Percentiles rank a stretch among this genome's conserved stretches.
These are phyloP conservation scores for Acer saccharum DNA, from an alignment of 345 rosid genomes.

Conservation along the genomic window DNA sequence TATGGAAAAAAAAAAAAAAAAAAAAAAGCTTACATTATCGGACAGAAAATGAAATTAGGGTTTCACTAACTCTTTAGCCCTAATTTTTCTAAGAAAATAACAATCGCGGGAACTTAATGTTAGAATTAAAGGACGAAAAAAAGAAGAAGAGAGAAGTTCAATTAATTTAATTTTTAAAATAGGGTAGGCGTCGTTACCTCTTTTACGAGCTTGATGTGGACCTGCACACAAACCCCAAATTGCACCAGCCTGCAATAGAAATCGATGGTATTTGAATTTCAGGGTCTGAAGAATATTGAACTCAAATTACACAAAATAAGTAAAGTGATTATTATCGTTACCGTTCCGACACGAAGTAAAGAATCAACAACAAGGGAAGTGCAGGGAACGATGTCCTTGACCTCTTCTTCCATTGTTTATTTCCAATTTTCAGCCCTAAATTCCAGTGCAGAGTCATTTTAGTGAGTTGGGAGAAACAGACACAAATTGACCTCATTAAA, in stretches of 20 bases:
- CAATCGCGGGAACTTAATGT: too few species aligned
- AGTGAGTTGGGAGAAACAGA: too few species aligned
- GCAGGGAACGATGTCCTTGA: constrained; percentile 61
- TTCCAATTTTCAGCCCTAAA: constrained; percentile 11
- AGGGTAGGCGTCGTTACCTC: constrained; percentile 34
- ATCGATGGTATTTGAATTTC: background rate
- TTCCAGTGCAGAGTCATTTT: background rate
- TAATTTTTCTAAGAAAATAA: background rate
- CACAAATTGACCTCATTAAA: too few species aligned
- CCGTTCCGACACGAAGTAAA: constrained; percentile 65
- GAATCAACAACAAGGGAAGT: constrained; percentile 75
- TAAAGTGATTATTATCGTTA: constrained; percentile 11
- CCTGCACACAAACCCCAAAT: constrained; percentile 71
- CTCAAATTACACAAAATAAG: background rate
- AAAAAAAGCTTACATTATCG: background rate
- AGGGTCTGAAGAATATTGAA: background rate
- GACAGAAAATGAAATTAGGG: background rate
- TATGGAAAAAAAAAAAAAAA: background rate
- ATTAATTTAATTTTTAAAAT: too few species aligned
- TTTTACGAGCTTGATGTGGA: constrained; percentile 60
- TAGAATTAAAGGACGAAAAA: too few species aligned
- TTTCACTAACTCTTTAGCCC: background rate
- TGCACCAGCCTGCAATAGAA: constrained; percentile 65
- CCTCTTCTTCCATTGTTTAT: constrained; percentile 60
- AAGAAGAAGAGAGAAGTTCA: too few species aligned